Conservation (phyloP, 306 rosid species). For the Pterocarpus macrocarpus region DNA sequence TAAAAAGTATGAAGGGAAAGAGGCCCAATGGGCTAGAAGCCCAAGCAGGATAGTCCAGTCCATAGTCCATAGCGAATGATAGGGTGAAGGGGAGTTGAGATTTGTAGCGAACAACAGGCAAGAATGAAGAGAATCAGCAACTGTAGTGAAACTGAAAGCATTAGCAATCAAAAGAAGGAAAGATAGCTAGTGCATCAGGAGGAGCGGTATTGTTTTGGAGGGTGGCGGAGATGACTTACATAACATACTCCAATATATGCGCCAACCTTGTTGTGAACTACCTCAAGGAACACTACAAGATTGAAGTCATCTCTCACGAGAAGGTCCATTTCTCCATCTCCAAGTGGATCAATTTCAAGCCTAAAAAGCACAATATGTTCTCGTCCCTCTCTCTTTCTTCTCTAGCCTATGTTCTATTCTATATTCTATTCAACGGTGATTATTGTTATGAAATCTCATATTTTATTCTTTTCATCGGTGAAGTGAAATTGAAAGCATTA, state of each 20-base stretch:
- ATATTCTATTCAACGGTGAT: too few species aligned
- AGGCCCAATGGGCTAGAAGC: neutral
- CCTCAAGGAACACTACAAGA: constrained; percentile 86
- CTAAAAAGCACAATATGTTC: constrained; percentile 61
- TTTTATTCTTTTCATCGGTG: too few species aligned
- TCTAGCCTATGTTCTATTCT: too few species aligned
- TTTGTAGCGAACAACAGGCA: neutral
- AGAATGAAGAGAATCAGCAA: neutral
- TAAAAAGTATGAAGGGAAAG: neutral
- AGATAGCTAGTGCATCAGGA: constrained; percentile 48
- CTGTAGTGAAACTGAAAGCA: neutral
- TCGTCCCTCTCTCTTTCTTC: neutral
- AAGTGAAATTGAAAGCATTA: too few species aligned
- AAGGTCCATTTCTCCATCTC: constrained; percentile 78
- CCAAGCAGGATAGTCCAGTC: neutral
- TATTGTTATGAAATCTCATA: neutral
- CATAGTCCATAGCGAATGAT: neutral
- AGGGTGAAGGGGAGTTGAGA: neutral
- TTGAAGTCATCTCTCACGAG: constrained; percentile 80
- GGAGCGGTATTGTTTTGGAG: constrained; percentile 95
- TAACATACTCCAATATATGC: constrained; percentile 88
- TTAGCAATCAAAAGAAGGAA: neutral
- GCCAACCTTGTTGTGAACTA: constrained; percentile 88
- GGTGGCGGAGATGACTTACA: constrained; percentile 94
- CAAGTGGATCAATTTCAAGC: constrained; percentile 53